Evolutionary conservation across 768 basidiomycete species (phyloP).

Genomic region (Leucocoprinus sp.): DNA sequence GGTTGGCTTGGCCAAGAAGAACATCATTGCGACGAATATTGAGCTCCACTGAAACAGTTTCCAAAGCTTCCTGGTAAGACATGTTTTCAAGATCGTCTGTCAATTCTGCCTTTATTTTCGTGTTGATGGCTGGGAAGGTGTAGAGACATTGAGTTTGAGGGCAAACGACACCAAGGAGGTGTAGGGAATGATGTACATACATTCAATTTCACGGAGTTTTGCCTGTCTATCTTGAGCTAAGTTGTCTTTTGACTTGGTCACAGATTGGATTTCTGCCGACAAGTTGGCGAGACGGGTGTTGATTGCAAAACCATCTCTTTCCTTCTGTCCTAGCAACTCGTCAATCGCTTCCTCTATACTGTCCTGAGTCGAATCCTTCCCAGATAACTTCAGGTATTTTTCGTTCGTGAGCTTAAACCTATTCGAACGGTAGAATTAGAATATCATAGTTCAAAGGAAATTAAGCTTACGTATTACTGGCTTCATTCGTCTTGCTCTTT

Average conservation of each 20-base stretch:
- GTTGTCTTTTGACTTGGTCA: constrained; percentile 31
- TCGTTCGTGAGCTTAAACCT: constrained; percentile 58
- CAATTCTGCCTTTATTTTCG: constrained; percentile 20
- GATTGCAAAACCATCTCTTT: constrained; percentile 45
- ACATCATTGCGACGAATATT: constrained; percentile 3
- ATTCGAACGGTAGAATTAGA: neutral
- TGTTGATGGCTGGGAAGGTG: constrained; percentile 7
- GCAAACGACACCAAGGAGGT: neutral
- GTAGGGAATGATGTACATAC: constrained; percentile 3
- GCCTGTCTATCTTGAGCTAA: constrained; percentile 3
- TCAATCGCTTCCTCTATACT: constrained; percentile 73
- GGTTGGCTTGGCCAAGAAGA: constrained; percentile 4
- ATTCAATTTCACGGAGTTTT: constrained; percentile 8
- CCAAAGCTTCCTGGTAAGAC: constrained; percentile 39
- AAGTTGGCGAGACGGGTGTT: constrained; percentile 20
- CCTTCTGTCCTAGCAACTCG: constrained; percentile 46
- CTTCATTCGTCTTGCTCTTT: constrained; percentile 54
- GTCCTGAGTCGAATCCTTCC: constrained; percentile 46
- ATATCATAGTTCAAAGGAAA: constrained; percentile 2
- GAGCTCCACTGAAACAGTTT: constrained; percentile 25
- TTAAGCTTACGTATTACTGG: constrained; percentile 55
- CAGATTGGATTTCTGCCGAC: constrained; percentile 27
- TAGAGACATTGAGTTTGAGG: neutral
- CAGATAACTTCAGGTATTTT: constrained; percentile 62
- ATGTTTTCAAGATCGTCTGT: constrained; percentile 26